These are phyloP conservation scores for Fusarium penzigii DNA, from an alignment of 2,329 filamentous ascomycete species.

Conservation along the genomic window DNA sequence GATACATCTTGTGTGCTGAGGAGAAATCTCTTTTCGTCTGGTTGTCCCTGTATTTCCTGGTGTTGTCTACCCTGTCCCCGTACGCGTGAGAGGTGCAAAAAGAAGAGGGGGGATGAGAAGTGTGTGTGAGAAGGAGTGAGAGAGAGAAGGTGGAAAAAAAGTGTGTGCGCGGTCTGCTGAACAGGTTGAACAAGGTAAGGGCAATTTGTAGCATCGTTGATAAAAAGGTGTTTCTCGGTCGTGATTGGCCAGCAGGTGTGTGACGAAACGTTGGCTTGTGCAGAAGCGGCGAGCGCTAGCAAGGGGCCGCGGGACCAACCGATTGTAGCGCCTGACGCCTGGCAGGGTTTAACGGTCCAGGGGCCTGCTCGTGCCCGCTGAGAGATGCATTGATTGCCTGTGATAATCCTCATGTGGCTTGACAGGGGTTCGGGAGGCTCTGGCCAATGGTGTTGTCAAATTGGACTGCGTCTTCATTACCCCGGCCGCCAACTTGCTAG, in stretches of 20 bases:
- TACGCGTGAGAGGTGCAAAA: no score
- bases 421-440: constrained; percentile 9
- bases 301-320: constrained; percentile 49
- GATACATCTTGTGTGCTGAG: neutral
- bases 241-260: constrained; percentile 42
- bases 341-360: constrained; percentile 20
- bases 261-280: constrained; percentile 47
- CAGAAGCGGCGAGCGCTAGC: constrained; percentile 36
- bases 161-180: constrained; percentile 22
- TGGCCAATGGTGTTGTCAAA: constrained; percentile 12
- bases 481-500: no score
- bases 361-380: neutral
- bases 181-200: constrained; percentile 11
- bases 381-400: constrained; percentile 15
- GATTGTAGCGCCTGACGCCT: constrained; percentile 39
- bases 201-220: constrained; percentile 24
- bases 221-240: constrained; percentile 20
- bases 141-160: constrained; percentile 11
- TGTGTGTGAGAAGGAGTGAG: no score
- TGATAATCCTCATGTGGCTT: constrained; percentile 20
- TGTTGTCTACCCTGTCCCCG: no score
- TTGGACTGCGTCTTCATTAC: constrained; percentile 1
- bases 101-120: no score
- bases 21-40: constrained; percentile 4
- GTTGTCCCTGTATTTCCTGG: neutral